phyloP scores from a whole-genome alignment of 495 filamentous ascomycete genomes.

The Bacidia rubella region DNA sequence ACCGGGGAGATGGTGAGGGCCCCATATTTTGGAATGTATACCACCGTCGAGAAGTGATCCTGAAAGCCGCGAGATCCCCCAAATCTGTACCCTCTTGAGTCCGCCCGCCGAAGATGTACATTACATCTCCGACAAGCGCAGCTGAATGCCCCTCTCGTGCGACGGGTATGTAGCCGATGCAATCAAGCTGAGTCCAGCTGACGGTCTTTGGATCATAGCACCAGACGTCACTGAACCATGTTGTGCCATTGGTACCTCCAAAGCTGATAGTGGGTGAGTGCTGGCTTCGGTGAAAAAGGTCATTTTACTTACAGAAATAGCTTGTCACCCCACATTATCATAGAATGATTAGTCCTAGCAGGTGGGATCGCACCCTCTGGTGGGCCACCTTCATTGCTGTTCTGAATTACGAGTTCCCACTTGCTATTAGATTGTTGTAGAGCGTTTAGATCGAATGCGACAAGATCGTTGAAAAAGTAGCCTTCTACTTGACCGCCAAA shows the following conservation, averaged over 20 bases:
- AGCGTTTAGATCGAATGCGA: slow-evolving; percentile 91
- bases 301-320: slow-evolving; percentile 68
- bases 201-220: slow-evolving; percentile 75
- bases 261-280: slow-evolving; percentile 44
- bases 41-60: slow-evolving; percentile 83
- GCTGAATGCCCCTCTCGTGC: slow-evolving; percentile 91
- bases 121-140: slow-evolving; percentile 85
- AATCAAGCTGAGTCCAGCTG: slow-evolving; percentile 76
- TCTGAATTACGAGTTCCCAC: slow-evolving; percentile 82
- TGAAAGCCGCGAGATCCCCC: slow-evolving; percentile 89
- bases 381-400: slow-evolving; percentile 53
- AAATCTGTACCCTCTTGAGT: slow-evolving; percentile 84
- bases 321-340: slow-evolving; percentile 85
- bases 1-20: slow-evolving; percentile 80
- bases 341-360: slow-evolving; percentile 86
- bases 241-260: slow-evolving; percentile 84
- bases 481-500: slow-evolving; percentile 98
- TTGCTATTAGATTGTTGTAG: slow-evolving; percentile 75
- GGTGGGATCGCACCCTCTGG: slow-evolving; percentile 63
- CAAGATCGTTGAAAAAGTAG: slow-evolving; percentile 95
- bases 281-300: neutral
- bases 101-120: slow-evolving; percentile 99
- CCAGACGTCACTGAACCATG: slow-evolving; percentile 99
- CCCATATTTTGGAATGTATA: slow-evolving; percentile 99
- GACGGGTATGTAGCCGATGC: slow-evolving; percentile 91